These are phyloP conservation scores for Elongisporangium undulatum DNA, from an alignment of 352 stramenopile genomes.

Conservation along the genomic window DNA sequence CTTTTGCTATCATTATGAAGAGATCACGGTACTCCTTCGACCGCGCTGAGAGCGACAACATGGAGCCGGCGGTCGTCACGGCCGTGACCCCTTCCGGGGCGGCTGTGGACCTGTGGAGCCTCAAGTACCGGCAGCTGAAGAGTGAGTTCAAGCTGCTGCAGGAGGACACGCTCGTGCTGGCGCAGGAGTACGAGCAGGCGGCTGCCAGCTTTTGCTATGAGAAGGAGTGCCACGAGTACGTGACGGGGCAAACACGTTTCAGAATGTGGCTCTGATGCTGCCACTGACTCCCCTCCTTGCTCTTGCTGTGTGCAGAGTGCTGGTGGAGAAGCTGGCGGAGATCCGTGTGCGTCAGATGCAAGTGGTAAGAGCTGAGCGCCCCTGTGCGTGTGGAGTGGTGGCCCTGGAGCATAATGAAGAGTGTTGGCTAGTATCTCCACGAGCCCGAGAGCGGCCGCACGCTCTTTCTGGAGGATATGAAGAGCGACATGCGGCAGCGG, in stretches of 20 bases:
- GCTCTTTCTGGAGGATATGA: slow-evolving; percentile 31
- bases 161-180: slow-evolving; percentile 28
- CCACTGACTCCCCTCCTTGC: neutral
- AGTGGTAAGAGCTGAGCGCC: slow-evolving; percentile 12
- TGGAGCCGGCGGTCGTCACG: slow-evolving; percentile 1
- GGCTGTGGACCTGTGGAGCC: slow-evolving; percentile 1
- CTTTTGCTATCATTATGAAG: too few relatives aligned
- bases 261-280: neutral
- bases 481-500: slow-evolving; percentile 9
- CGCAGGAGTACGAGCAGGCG: slow-evolving; percentile 20
- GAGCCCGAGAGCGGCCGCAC: slow-evolving; percentile 23
- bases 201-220: slow-evolving; percentile 33
- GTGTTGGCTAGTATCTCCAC: slow-evolving; percentile 23
- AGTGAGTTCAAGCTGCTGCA: slow-evolving; percentile 26
- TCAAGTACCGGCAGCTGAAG: slow-evolving; percentile 18
- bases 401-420: neutral
- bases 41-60: neutral
- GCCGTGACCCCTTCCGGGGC: neutral
- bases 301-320: slow-evolving; percentile 16
- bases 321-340: slow-evolving; percentile 38
- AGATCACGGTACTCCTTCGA: too few relatives aligned
- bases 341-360: slow-evolving; percentile 45
- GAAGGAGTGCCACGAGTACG: slow-evolving; percentile 34
- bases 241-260: neutral
- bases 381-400: neutral